Evolutionary conservation across 176 grass and related monocot species (phyloP), one percentile per base, ranked within the genome.

Genomic region (Puya raimondii): DNA sequence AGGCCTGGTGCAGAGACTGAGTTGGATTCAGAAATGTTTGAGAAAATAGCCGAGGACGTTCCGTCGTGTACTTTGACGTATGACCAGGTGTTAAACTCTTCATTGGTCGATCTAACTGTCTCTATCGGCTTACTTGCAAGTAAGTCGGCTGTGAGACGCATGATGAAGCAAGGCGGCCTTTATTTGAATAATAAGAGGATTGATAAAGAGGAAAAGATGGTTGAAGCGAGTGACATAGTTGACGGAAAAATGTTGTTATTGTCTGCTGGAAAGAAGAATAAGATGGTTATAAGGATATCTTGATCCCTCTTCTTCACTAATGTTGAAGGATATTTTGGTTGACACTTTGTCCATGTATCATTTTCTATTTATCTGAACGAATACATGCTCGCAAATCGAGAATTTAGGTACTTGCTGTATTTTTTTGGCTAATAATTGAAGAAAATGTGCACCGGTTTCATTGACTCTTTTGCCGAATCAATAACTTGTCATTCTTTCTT

Each of bases 221-320:
- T 99, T 20, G 87, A 88, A 52, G 78, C 77, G 53, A 12, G 22
- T 29, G 94, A 93, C 77, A 87, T 99, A 78, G 77, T 94, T 85
- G 84, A 93, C 51, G 94, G 87, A 11, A 99, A 93, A 70, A 63
- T 93, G 51, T 57, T 99, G 53, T 68, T 99, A 51, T 78, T 99
- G 72, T 99, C 89, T 82, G 87, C 94, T 14, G 89, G 84, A 77
- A 99, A 91, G 73, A 96, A 96, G 77, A 99, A 99, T 52, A 99
- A 93, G 85, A 99, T 93, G 84, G 87, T 93, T 72, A 76, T 99
- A 69, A 92, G 82, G 64, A 80, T 99, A 83, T 86, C 80, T 74
- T 92, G 79, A 91, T 67, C 80, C 13, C 14, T 90, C 12, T 75
- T 76, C 65, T 18, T 27, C 2, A 50, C 16, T 68, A 12, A 48